These are phyloP conservation scores for Aspergillus transmontanensis DNA, from an alignment of 2,329 filamentous ascomycete species.

Conservation along the genomic window DNA sequence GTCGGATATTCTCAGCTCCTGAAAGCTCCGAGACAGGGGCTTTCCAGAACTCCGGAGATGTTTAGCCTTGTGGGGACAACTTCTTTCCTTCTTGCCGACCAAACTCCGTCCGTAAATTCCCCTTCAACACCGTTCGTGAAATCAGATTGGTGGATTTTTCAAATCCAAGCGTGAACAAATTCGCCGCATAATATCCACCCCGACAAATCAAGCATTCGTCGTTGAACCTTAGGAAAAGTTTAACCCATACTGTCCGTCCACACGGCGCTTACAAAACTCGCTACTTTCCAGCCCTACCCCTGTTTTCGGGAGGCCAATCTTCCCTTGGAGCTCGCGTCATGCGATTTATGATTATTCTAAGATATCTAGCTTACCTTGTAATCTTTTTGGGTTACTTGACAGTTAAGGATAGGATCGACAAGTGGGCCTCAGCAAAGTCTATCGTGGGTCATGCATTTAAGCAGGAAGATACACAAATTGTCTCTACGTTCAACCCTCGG, in stretches of 20 bases:
- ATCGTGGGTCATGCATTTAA: not conserved
- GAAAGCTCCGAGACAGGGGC: not conserved
- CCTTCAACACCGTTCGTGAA: not conserved
- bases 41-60: not conserved
- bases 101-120: not conserved
- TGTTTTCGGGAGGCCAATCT: not conserved
- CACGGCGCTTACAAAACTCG: too few relatives aligned
- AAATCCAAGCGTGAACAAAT: not conserved
- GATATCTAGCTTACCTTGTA: not conserved
- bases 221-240: not conserved
- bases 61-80: not conserved
- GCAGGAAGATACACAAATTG: not conserved
- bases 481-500: too few relatives aligned
- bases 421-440: not conserved
- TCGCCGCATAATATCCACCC: not conserved
- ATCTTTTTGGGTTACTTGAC: not conserved
- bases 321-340: not conserved
- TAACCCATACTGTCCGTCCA: not conserved
- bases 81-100: not conserved
- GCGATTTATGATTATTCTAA: fast-evolving
- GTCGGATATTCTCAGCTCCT: not conserved
- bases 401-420: not conserved
- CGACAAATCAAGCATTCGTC: not conserved
- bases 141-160: not conserved
- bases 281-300: not conserved